Percentiles rank a stretch among this genome's conserved stretches.
phyloP scores from a whole-genome alignment of 257 asterid genomes.

The Solanum neorickii region DNA sequence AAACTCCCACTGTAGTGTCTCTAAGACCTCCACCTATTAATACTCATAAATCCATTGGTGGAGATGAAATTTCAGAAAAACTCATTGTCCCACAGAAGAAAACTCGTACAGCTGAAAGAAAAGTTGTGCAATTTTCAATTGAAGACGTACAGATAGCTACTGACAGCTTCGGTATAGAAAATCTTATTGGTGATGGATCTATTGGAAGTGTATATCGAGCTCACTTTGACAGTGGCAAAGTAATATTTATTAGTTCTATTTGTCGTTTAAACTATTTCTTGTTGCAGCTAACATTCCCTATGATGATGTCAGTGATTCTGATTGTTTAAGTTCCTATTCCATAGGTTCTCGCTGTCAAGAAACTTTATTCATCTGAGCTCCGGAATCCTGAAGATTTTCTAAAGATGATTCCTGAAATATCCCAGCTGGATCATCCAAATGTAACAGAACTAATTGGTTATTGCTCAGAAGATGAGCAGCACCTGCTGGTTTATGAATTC shows the following conservation, averaged over 20 bases:
- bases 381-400: conserved; percentile 57
- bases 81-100: conserved; percentile 60
- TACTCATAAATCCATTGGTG: conserved; percentile 64
- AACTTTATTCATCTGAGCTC: conserved; percentile 55
- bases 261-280: neutral
- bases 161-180: conserved; percentile 61
- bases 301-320: neutral
- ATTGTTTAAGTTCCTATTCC: neutral
- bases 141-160: conserved; percentile 92
- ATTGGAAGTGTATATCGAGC: conserved; percentile 89
- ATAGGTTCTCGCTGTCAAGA: conserved; percentile 87
- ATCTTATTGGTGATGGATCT: conserved; percentile 89
- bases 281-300: neutral
- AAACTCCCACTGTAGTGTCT: conserved; percentile 42
- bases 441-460: conserved; percentile 79
- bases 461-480: conserved; percentile 84
- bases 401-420: conserved; percentile 55
- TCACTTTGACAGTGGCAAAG: conserved; percentile 68
- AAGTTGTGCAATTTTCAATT: conserved; percentile 49
- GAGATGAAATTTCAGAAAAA: conserved; percentile 43
- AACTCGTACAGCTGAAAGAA: conserved; percentile 32
- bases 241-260: conserved; percentile 1
- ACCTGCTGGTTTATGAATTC: conserved; percentile 71
- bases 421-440: conserved; percentile 71
- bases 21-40: conserved; percentile 76